Base-by-base conservation (phyloP, 2,329 filamentous ascomycete species). In the Lasiodiplodia sp. region DNA sequence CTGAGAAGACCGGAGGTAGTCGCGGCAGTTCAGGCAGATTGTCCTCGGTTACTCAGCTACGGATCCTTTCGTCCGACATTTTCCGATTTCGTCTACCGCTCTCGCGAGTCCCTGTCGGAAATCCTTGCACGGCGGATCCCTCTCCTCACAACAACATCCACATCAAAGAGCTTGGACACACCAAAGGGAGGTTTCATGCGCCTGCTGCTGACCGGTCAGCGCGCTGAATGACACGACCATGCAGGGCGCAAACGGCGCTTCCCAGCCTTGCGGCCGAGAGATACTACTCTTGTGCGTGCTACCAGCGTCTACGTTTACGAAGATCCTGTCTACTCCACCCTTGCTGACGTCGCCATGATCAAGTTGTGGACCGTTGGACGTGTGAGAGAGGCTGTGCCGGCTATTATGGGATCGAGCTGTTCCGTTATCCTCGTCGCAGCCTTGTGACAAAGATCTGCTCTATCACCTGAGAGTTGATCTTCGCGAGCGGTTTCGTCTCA, bases 41-140 rank as follows among this genome's bases (percentile, higher is more conserved):
- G 34, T 8, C 60, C 47, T 64, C 60, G 60, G 60, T 28, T 64
- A 34, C 52, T 38, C 47, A 28, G 38, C 60, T 18, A 47, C 44
- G 34, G 47, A 52, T 64, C 60, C 60, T n/a, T 64, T 64, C 60
- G 47, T 52, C 60, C 60, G 60, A 64, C 60, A 34, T 64, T 52
- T 37, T 52, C 60, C 44, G 60, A 38, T 21, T n/a, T 14, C 16
- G 40, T 47, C 58, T 23, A 49, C 58, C 60, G 60, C 47, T 31
- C 51, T 23, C 60, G 25, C 60, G 25, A 52, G 10, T 34, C 44
- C 44, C 47, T 63, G 58, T 63, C 58, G 23, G 8, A 18, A 63
- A 51, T 34, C 60, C 60, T 25, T 37, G 60, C 47, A 18, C 8
- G 12, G 60, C 47, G 60, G 44, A 64, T 64, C 47, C 60, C 25